Percentiles rank a stretch among this genome's conserved stretches.
phyloP scores from a whole-genome alignment of 129 eudicot genomes.

The Erigeron canadensis region DNA sequence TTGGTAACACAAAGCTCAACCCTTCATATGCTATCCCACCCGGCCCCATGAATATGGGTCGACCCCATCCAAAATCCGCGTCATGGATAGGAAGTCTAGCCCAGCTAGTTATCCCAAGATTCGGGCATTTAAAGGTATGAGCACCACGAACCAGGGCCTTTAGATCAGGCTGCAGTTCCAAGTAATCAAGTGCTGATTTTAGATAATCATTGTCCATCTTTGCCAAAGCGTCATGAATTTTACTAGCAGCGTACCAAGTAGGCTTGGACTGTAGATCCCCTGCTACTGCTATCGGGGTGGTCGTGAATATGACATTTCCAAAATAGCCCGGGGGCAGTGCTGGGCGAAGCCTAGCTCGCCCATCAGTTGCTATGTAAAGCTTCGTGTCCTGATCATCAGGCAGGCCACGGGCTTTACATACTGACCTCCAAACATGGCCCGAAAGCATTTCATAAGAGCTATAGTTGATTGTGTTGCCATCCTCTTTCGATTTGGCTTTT shows the following conservation, averaged over 20 bases:
- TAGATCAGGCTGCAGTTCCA: slow-evolving; percentile 79
- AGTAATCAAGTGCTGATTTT: slow-evolving; percentile 75
- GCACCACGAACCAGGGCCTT: slow-evolving; percentile 82
- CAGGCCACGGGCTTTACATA: slow-evolving; percentile 77
- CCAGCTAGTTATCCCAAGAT: slow-evolving; percentile 85
- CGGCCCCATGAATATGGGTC: slow-evolving; percentile 85
- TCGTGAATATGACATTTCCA: slow-evolving; percentile 80
- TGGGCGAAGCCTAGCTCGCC: slow-evolving; percentile 67
- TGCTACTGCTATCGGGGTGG: slow-evolving; percentile 61
- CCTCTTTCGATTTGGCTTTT: slow-evolving; percentile 66
- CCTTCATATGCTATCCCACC: slow-evolving; percentile 89
- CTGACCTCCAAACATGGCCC: slow-evolving; percentile 82
- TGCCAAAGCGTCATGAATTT: slow-evolving; percentile 64
- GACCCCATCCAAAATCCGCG: slow-evolving; percentile 88
- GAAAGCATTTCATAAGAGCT: slow-evolving; percentile 84
- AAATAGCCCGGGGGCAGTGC: slow-evolving; percentile 73
- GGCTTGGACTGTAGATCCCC: slow-evolving; percentile 76
- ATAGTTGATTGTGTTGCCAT: slow-evolving; percentile 52
- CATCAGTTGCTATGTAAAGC: slow-evolving; percentile 82
- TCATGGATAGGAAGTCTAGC: slow-evolving; percentile 84
- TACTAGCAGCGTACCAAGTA: slow-evolving; percentile 64
- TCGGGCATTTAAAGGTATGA: slow-evolving; percentile 72
- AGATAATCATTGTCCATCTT: slow-evolving; percentile 69
- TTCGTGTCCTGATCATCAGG: slow-evolving; percentile 68
- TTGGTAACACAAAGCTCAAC: slow-evolving; percentile 64